Base-by-base conservation (phyloP, 2,329 filamentous ascomycete genomes). In the Ambrosiella xylebori region DNA sequence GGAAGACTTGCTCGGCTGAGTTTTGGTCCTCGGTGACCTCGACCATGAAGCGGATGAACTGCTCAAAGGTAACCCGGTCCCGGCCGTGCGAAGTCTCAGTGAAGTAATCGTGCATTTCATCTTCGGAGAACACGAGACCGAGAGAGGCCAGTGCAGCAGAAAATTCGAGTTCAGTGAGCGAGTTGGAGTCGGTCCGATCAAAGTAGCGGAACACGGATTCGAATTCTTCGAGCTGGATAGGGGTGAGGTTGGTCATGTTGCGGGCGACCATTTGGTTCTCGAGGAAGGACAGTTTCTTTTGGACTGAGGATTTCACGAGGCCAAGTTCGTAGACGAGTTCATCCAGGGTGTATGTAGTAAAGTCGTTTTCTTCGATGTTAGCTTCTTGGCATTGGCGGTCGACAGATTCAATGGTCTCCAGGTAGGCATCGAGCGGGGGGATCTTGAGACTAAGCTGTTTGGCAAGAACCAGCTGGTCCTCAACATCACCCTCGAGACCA, bases 21-120 rank as follows among this genome's bases (percentile, higher is more conserved):
- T 98, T 96, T 72, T 98, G 93, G 68, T 98, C 93, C 71, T 98
- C 93, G 11, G 93, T 98, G 54, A 96, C 93, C 64, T 95, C 88
- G 53, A 98, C 93, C 93, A 98, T 98, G 76, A 98, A 98, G 44
- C 88, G 84, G 68, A 98, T 98, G 68, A 98, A 98, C 71, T 97
- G 91, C 73, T 98, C 93, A 67, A 98, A 98, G 3, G 87, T 93
- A 56, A 98, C 93, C 63, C 85, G 80, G 69, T 84, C 85, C 63
- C 75, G 79, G 40, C 82, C 88, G 41, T 80, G 81, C 62, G 87
- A 90, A n/a, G 90, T 94, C 57, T 91, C 86, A 55, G 85, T 67
- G 71, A 96, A 98, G 65, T 91, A 91, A 57, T 91, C 84, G 69
- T 97, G 91, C 93, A 97, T 98, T 74, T 98, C 93, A 35, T 91